Conservation (phyloP, 176 grass and related monocot species). For the Oryza officinalis region DNA sequence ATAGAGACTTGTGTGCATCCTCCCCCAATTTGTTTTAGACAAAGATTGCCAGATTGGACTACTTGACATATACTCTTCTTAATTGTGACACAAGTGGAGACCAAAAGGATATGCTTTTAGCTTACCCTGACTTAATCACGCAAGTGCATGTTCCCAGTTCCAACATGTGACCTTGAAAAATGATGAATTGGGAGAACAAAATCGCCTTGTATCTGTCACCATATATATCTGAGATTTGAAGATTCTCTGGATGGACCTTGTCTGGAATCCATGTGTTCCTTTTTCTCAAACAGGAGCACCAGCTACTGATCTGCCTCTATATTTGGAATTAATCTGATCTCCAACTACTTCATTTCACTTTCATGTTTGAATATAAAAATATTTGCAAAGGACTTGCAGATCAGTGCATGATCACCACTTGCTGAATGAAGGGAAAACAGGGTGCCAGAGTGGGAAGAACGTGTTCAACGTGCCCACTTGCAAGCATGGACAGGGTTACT, state of each 20-base stretch:
- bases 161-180: not conserved
- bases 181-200: slow-evolving; percentile 4
- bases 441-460: slow-evolving; percentile 22
- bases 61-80: not conserved
- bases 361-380: slow-evolving; percentile 11
- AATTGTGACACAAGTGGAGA: not conserved
- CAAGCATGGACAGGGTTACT: not conserved
- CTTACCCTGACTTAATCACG: not conserved
- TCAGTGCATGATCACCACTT: slow-evolving; percentile 10
- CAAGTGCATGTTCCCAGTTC: not conserved
- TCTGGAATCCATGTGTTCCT: not conserved
- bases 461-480: slow-evolving; percentile 19
- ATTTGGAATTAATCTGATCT: not conserved
- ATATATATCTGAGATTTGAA: not conserved
- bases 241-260: not conserved
- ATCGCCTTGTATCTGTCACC: not conserved
- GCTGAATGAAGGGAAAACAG: slow-evolving; percentile 3
- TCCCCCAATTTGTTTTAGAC: not conserved
- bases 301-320: not conserved
- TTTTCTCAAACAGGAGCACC: not conserved
- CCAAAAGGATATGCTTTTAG: not conserved
- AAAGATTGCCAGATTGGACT: not conserved
- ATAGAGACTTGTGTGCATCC: not conserved
- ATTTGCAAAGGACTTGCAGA: slow-evolving; percentile 4
- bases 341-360: not conserved